Conservation (phyloP, 768 basidiomycete genomes). For the Macrolepiota albuminosa region DNA sequence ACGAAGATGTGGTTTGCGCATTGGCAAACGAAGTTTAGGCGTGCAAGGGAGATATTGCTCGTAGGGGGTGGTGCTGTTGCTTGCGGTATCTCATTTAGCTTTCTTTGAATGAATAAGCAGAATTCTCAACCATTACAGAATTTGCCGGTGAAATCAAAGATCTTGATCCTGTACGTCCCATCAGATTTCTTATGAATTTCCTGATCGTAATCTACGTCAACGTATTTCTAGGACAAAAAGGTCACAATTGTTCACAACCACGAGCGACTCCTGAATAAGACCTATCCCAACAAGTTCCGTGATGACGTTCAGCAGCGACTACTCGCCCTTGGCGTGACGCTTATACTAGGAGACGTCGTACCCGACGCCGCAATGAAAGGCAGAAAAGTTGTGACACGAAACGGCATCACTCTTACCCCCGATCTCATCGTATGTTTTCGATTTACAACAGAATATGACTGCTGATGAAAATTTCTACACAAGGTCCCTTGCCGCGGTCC, state of each 20-base stretch:
- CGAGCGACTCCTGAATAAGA: conserved; percentile 47
- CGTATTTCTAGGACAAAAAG: conserved; percentile 29
- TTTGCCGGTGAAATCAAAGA: conserved; percentile 40
- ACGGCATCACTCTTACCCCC: conserved; percentile 42
- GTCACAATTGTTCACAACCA: conserved; percentile 61
- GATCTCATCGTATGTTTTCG: conserved; percentile 51
- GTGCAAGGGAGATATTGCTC: conserved; percentile 42
- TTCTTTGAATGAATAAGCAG: not conserved
- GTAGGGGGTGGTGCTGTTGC: conserved; percentile 57
- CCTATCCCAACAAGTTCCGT: conserved; percentile 53
- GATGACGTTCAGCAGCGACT: conserved; percentile 38
- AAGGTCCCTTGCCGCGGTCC: conserved; percentile 38
- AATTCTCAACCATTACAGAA: conserved; percentile 20
- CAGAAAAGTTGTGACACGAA: conserved; percentile 43
- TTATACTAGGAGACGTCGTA: conserved; percentile 51
- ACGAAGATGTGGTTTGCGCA: conserved; percentile 20
- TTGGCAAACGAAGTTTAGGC: conserved; percentile 29
- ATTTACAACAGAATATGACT: too few relatives aligned
- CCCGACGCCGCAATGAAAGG: conserved; percentile 30
- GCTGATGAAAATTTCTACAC: not conserved
- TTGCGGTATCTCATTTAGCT: conserved; percentile 28
- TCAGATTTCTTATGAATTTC: too few relatives aligned
- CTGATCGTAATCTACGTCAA: conserved; percentile 10
- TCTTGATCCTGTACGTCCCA: conserved; percentile 29
- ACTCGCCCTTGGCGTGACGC: conserved; percentile 37